Base-by-base conservation (phyloP, 306 rosid genomes). In the Ceratonia siliqua region DNA sequence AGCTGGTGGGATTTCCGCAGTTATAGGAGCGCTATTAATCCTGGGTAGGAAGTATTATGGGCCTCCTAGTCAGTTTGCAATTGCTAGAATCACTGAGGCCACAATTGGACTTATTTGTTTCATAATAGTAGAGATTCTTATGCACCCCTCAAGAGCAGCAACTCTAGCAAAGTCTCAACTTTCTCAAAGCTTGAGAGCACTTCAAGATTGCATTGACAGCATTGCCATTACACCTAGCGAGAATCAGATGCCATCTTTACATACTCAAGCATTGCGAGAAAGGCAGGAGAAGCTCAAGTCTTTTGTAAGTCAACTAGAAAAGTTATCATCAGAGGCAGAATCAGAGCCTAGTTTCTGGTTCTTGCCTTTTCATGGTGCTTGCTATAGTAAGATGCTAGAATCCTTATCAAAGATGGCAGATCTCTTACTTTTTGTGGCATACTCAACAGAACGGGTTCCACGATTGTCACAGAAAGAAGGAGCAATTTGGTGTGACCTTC, bases 271-370 rank as follows among this genome's bases (percentile, higher is more conserved):
- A 24, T 13, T 87, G 73, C 70, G 72, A 67, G 86, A 82, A 63
- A 82, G 50, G 49, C 87, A 78, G 36, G 62, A 66, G 73, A 79
- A 63, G 66, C 87, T 91, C 15, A 84, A 84, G 72, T 73, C 66
- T n/a, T 80, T 65, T 8, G 81, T 85, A 39, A 11, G 59, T 27
- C 75, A 77, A 22, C 49, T 94, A 25, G 79, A 83, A 59, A 70
- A 70, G 67, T 87, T 82, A 77, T 84, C 81, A 50, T 33, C 21
- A 52, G 96, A 88, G 81, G 94, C 98, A 13, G 78, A 84, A 66
- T 11, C 74, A 70, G 97, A 91, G 77, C 97, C 98, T 42, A 85
- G 69, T 77, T 91, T 91, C 80, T 91, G 96, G 91, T 91, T 91
- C 84, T 30, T 82, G 53, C 93, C 97, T 68, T 88, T 91, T 28